These are phyloP conservation scores for Hagleromyces aurorensis DNA, from an alignment of 805 yeast genomes.

Conservation along the genomic window DNA sequence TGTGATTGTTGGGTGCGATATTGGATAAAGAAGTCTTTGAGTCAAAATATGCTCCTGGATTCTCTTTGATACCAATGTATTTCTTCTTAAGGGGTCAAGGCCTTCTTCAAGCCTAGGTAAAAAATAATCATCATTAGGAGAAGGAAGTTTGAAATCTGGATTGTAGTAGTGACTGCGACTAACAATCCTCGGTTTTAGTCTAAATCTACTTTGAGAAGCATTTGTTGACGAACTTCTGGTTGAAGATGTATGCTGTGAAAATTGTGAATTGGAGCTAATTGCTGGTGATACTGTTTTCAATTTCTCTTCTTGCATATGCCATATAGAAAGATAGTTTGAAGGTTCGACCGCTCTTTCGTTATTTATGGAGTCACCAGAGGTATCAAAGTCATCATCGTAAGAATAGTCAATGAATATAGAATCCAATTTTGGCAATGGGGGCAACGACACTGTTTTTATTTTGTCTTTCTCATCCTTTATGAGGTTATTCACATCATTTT, in stretches of 20 bases:
- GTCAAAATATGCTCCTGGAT: constrained; percentile 13
- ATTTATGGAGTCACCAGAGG: constrained; percentile 21
- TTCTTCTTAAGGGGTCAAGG: constrained; percentile 21
- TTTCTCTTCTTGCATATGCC: constrained; percentile 27
- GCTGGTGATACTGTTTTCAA: constrained; percentile 18
- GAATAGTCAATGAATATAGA: constrained; percentile 23
- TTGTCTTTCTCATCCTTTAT: background rate
- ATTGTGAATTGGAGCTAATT: constrained; percentile 19
- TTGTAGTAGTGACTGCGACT: constrained; percentile 14
- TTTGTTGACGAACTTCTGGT: constrained; percentile 11
- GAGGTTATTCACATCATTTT: too few relatives aligned
- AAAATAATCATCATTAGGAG: constrained; percentile 7
- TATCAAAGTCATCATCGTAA: constrained; percentile 19
- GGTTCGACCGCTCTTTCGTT: constrained; percentile 13
- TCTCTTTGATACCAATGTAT: constrained; percentile 14
- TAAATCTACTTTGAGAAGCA: constrained; percentile 10
- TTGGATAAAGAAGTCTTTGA: constrained; percentile 6
- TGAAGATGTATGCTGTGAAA: constrained; percentile 17
- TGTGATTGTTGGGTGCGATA: too few relatives aligned
- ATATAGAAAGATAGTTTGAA: constrained; percentile 23
- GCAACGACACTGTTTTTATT: constrained; percentile 3
- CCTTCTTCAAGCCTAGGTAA: constrained; percentile 7
- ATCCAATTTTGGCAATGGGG: constrained; percentile 14
- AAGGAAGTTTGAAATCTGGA: constrained; percentile 6
- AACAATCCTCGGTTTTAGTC: constrained; percentile 24